These are phyloP conservation scores for Xylaria arbuscula DNA, from an alignment of 2,329 filamentous ascomycete genomes.

Conservation along the genomic window DNA sequence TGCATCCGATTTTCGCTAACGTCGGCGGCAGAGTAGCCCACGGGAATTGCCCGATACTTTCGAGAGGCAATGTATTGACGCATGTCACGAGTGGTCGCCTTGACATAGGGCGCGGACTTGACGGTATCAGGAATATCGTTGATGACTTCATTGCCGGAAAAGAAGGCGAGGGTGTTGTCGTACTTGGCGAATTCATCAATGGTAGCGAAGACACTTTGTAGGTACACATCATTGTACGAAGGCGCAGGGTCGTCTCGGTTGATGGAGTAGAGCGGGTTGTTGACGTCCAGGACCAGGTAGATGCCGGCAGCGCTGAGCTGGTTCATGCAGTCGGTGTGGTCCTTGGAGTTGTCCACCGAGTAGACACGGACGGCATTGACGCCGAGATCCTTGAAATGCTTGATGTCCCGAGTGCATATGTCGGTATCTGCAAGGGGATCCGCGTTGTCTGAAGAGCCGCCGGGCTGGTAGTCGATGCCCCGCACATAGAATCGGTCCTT, in stretches of 20 bases:
- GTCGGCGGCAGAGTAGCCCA: constrained; percentile 83
- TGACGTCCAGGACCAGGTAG: constrained; percentile 92
- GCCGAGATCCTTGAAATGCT: constrained; percentile 84
- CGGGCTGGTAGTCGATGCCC: constrained; percentile 72
- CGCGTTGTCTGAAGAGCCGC: constrained; percentile 63
- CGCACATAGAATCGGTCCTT: constrained; percentile 68
- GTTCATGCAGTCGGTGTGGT: constrained; percentile 89
- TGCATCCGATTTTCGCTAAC: constrained; percentile 86
- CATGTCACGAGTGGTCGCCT: constrained; percentile 82
- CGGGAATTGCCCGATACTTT: constrained; percentile 73
- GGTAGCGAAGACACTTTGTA: constrained; percentile 87
- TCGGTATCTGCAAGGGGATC: constrained; percentile 81
- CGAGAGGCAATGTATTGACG: constrained; percentile 74
- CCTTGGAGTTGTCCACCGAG: constrained; percentile 84
- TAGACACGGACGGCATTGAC: constrained; percentile 94
- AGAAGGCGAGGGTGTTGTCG: constrained; percentile 87
- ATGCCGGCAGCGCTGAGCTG: constrained; percentile 84
- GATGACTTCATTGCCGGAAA: constrained; percentile 85
- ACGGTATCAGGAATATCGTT: constrained; percentile 74
- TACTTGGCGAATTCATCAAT: constrained; percentile 86
- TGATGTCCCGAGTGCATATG: constrained; percentile 82
- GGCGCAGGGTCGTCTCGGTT: constrained; percentile 77
- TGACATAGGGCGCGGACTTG: constrained; percentile 76
- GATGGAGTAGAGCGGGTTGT: constrained; percentile 88
- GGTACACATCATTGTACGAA: constrained; percentile 89